Evolutionary conservation across 495 filamentous ascomycete species (phyloP).

Genomic region (Xylaria nigripes): DNA sequence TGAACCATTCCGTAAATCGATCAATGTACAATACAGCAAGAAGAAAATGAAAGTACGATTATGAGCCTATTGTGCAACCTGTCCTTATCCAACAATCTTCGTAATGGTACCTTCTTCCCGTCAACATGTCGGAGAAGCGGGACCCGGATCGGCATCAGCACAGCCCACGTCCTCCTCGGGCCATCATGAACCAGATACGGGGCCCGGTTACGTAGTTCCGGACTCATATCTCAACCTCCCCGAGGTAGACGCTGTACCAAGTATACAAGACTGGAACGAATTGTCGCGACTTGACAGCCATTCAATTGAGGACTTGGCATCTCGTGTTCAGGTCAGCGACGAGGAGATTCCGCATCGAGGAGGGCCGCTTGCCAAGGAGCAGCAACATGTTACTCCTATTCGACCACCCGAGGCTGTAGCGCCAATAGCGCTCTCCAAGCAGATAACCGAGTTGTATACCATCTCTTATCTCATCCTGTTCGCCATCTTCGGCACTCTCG

Average conservation of each 20-base stretch:
- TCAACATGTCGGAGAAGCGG: neutral
- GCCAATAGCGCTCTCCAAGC: slow-evolving; percentile 36
- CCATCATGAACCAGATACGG: neutral
- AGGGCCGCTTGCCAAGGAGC: neutral
- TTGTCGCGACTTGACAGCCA: slow-evolving; percentile 22
- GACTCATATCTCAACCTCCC: slow-evolving; percentile 42
- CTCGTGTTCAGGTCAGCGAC: slow-evolving; percentile 9
- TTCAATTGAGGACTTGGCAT: slow-evolving; percentile 19
- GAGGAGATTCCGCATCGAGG: neutral
- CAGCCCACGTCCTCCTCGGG: neutral
- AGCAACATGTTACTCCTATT: neutral
- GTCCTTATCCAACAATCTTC: neutral
- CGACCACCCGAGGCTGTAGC: neutral
- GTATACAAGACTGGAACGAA: slow-evolving; percentile 39
- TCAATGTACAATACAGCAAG: too few relatives aligned
- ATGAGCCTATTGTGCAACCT: neutral
- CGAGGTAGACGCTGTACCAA: slow-evolving; percentile 37
- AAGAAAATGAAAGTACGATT: neutral
- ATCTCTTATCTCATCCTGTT: slow-evolving; percentile 79
- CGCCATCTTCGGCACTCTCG: slow-evolving; percentile 77
- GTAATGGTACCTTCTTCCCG: neutral
- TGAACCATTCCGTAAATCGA: too few relatives aligned
- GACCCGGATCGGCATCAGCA: neutral
- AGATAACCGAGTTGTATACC: slow-evolving; percentile 67
- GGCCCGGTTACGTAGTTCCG: slow-evolving; percentile 36